Percentiles rank a stretch among this genome's conserved stretches.
Evolutionary conservation across 2,329 filamentous ascomycete species (phyloP).

Genomic region (Penicillium freii): DNA sequence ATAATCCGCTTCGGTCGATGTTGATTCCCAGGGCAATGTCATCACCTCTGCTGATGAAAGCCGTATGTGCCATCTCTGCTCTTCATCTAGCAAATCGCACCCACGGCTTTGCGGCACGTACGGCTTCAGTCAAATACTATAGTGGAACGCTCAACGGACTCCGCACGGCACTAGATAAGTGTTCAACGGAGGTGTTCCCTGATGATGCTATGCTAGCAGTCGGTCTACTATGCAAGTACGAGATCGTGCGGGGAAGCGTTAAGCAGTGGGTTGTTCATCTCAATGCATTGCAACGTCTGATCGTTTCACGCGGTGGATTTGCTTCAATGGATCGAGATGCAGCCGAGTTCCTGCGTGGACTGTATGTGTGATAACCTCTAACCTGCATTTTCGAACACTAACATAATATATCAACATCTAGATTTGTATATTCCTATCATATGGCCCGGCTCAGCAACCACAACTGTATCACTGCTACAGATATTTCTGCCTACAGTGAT

Average conservation of each 20-base stretch:
- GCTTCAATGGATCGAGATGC: conserved; percentile 30
- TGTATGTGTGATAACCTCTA: conserved; percentile 25
- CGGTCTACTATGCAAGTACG: conserved; percentile 40
- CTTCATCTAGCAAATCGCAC: conserved; percentile 38
- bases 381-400: not conserved
- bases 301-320: conserved; percentile 35
- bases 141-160: conserved; percentile 35
- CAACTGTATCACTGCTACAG: conserved; percentile 20
- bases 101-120: conserved; percentile 24
- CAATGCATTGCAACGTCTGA: conserved; percentile 34
- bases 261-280: conserved; percentile 41
- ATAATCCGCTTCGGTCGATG: conserved; percentile 37
- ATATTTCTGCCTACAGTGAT: conserved; percentile 20
- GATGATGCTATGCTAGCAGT: conserved; percentile 38
- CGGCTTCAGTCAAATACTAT: conserved; percentile 35
- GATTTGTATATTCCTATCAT: conserved; percentile 36
- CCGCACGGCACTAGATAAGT: conserved; percentile 26
- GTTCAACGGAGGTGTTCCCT: conserved; percentile 18
- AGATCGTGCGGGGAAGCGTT: conserved; percentile 39
- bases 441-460: conserved; percentile 36
- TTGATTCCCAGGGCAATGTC: conserved; percentile 39
- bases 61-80: conserved; percentile 39
- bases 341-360: conserved; percentile 34
- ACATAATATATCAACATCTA: conserved; percentile 16
- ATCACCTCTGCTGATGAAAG: conserved; percentile 38